Percentiles rank a stretch among this genome's conserved stretches.
These are phyloP conservation scores for Phytophthora meadii DNA, from an alignment of 352 stramenopile genomes.

Conservation along the genomic window DNA sequence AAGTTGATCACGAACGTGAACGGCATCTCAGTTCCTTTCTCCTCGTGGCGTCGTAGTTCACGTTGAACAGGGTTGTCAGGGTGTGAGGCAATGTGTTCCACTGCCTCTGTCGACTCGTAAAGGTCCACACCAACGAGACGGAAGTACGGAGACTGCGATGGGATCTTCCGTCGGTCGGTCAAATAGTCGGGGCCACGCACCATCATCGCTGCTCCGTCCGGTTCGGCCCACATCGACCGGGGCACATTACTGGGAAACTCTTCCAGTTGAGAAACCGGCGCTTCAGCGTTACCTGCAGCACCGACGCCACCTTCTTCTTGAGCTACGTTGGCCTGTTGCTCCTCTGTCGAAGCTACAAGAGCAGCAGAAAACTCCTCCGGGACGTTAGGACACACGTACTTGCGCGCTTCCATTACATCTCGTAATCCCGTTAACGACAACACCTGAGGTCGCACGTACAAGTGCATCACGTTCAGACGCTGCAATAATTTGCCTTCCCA, in stretches of 20 bases:
- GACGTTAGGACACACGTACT: constrained; percentile 78
- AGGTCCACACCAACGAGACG: constrained; percentile 74
- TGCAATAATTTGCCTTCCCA: constrained; percentile 74
- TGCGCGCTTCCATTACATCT: constrained; percentile 78
- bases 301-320: constrained; percentile 27
- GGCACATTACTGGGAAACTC: constrained; percentile 67
- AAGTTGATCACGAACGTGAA: constrained; percentile 88
- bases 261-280: constrained; percentile 33
- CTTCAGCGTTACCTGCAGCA: constrained; percentile 25
- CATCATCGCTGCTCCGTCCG: constrained; percentile 69
- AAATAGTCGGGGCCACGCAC: constrained; percentile 78
- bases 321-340: constrained; percentile 21
- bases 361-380: constrained; percentile 63
- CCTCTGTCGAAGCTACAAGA: constrained; percentile 44
- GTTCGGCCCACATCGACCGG: constrained; percentile 74
- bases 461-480: constrained; percentile 59
- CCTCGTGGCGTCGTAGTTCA: constrained; percentile 64
- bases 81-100: constrained; percentile 71
- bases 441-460: constrained; percentile 69
- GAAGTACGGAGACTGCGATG: constrained; percentile 69
- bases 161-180: constrained; percentile 73
- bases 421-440: constrained; percentile 62
- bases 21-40: constrained; percentile 67
- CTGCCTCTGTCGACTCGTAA: constrained; percentile 55
- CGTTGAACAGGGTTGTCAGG: constrained; percentile 70